Base-by-base conservation (phyloP, 2,329 filamentous ascomycete genomes). In the Paradendryphiella salina region DNA sequence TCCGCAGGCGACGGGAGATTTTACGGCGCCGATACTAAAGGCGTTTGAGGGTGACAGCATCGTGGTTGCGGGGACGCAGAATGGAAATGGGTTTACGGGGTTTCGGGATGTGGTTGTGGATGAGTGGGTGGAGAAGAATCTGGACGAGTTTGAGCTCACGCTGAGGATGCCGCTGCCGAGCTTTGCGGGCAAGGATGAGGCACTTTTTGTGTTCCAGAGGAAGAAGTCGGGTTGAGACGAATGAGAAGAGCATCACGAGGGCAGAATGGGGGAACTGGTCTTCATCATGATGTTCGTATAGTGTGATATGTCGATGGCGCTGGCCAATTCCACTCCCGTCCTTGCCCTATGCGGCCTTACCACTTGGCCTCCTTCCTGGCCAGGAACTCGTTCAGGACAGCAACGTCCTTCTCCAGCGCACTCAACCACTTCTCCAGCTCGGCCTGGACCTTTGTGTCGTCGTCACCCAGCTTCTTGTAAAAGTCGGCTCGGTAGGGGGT, bases 401-500 rank as follows among this genome's bases (percentile, higher is more conserved):
- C 77, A 40, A 96, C 86, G 63, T 87, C 81, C 74, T 86, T 85
- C 77, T 94, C 86, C 65, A 97, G 78, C 7, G 87, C 84, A n/a
- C 75, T 77, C 55, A 97, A 79, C 82, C 93, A 96, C 57, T 78
- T 76, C 63, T 80, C 76, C 66, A 96, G 74, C 68, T 88, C 84
- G 47, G 75, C 70, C 42, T 80, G 65, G 40, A 94, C 86, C 74
- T 86, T 83, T 10, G 67, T 69, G 32, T 82, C 75, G 68, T 89
- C 83, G 15, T 79, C 78, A 31, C 89, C 91, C 35, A 99, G 80
- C 83, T 96, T 96, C 60, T 76, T 76, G 73, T 96, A 97, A 73
- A 99, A 97, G 75, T 93, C 89, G 73, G 89, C 90, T 63, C 93
- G 85, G 81, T 96, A 96, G 1, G 94, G 94, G 62, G 89, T 93